Evolutionary conservation across 2,329 filamentous ascomycete species (phyloP).

Genomic region (Seiridium unicorne): DNA sequence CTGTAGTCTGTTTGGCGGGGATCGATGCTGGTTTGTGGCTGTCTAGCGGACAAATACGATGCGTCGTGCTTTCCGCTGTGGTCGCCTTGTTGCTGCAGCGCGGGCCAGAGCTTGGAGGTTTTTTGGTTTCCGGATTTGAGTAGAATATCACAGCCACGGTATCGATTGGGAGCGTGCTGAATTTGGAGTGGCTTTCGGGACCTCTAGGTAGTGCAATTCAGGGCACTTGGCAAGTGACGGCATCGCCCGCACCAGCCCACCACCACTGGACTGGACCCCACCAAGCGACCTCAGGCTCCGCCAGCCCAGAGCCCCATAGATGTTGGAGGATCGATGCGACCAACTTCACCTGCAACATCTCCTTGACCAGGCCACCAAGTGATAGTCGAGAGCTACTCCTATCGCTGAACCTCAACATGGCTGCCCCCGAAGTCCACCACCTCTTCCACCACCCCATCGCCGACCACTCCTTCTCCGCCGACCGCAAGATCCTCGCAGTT

Average conservation of each 20-base stretch:
- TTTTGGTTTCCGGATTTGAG: not conserved
- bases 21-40: not conserved
- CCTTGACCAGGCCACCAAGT: conserved; percentile 26
- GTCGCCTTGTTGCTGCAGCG: not conserved
- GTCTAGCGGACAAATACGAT: not conserved
- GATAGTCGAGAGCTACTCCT: conserved; percentile 99
- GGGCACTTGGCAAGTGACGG: not conserved
- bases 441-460: conserved; percentile 95
- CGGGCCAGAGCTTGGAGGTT: not conserved
- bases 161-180: not conserved
- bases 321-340: no score
- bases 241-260: not conserved
- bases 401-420: conserved; percentile 66
- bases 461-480: conserved; percentile 96
- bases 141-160: not conserved
- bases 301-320: no score
- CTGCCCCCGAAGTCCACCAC: conserved; percentile 87
- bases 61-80: not conserved
- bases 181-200: not conserved
- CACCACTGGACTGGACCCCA: not conserved
- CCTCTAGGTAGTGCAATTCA: not conserved
- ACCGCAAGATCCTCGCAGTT: conserved; percentile 84
- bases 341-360: not conserved
- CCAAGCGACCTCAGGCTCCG: not conserved
- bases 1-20: not conserved